phyloP scores from a whole-genome alignment of 1,284 basidiomycete genomes.

The Fomes fomentarius region DNA sequence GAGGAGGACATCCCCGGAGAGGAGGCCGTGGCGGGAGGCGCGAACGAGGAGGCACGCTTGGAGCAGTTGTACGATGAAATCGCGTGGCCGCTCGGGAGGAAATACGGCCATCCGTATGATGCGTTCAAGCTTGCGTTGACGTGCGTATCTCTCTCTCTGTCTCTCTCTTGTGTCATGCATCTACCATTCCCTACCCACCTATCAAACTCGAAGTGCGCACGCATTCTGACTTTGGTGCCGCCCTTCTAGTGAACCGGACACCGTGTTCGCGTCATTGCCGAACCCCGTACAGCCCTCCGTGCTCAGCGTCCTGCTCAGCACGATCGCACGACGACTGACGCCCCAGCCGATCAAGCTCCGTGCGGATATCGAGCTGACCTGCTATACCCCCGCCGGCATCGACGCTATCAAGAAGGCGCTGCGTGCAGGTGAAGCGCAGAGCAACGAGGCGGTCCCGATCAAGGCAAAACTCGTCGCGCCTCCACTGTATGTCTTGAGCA shows the following conservation, averaged over 20 bases:
- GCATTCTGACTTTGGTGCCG: background rate
- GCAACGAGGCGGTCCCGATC: constrained; percentile 92
- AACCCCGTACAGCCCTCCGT: constrained; percentile 65
- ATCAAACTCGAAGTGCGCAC: too few relatives aligned
- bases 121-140: constrained; percentile 96
- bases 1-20: constrained; percentile 38
- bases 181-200: too few relatives aligned
- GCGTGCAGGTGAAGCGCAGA: constrained; percentile 85
- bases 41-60: constrained; percentile 74
- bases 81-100: constrained; percentile 91
- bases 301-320: constrained; percentile 73
- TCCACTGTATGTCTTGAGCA: constrained; percentile 94
- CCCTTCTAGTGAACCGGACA: constrained; percentile 80
- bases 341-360: constrained; percentile 99
- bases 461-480: constrained; percentile 98
- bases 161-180: too few relatives aligned
- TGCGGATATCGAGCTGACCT: constrained; percentile 97
- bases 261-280: constrained; percentile 78
- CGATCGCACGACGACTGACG: constrained; percentile 93
- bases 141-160: constrained; percentile 50
- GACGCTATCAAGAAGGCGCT: constrained; percentile 96
- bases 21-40: constrained; percentile 43
- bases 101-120: constrained; percentile 96
- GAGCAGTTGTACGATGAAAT: constrained; percentile 90
- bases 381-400: constrained; percentile 97